Evolutionary conservation across 495 filamentous ascomycete genomes (phyloP).

Genomic region (Penicillium canariense): DNA sequence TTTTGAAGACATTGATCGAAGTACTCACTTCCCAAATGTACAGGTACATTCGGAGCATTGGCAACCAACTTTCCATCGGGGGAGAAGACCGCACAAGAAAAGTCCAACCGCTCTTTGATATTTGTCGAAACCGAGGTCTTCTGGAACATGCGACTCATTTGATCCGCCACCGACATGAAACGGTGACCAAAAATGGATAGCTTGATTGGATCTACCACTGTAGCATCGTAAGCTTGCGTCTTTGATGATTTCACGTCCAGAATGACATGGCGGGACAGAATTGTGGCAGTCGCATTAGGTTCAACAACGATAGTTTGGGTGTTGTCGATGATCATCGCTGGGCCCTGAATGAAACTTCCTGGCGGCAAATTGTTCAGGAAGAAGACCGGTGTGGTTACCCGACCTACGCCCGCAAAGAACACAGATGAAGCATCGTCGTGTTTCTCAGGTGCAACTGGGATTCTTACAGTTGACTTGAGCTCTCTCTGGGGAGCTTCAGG

Average conservation of each 20-base stretch:
- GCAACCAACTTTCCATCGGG: slow-evolving; percentile 84
- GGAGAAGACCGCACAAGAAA: slow-evolving; percentile 94
- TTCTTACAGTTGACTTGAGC: slow-evolving; percentile 33
- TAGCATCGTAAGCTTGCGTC: slow-evolving; percentile 54
- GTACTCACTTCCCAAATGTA: slow-evolving; percentile 93
- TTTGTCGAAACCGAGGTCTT: slow-evolving; percentile 98
- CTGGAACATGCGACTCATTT: slow-evolving; percentile 92
- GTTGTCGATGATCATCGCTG: slow-evolving; percentile 88
- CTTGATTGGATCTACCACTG: slow-evolving; percentile 73
- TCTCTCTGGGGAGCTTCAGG: slow-evolving; percentile 36
- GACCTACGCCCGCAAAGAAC: slow-evolving; percentile 58
- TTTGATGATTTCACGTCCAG: slow-evolving; percentile 61
- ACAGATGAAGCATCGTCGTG: slow-evolving; percentile 36
- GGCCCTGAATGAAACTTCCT: slow-evolving; percentile 76
- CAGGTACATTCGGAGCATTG: slow-evolving; percentile 91
- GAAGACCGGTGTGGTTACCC: slow-evolving; percentile 76
- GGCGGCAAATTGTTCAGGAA: slow-evolving; percentile 73
- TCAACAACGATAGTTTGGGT: slow-evolving; percentile 95
- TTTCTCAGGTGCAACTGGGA: slow-evolving; percentile 24
- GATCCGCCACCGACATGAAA: slow-evolving; percentile 98
- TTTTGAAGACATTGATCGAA: slow-evolving; percentile 91
- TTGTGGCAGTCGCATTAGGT: slow-evolving; percentile 60
- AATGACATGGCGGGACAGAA: slow-evolving; percentile 44
- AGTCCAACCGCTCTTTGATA: slow-evolving; percentile 95
- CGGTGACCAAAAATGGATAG: slow-evolving; percentile 93